Evolutionary conservation across 2,329 filamentous ascomycete genomes (phyloP), one percentile per base, ranked within the genome.

Genomic region (Corinectria fuckeliana): DNA sequence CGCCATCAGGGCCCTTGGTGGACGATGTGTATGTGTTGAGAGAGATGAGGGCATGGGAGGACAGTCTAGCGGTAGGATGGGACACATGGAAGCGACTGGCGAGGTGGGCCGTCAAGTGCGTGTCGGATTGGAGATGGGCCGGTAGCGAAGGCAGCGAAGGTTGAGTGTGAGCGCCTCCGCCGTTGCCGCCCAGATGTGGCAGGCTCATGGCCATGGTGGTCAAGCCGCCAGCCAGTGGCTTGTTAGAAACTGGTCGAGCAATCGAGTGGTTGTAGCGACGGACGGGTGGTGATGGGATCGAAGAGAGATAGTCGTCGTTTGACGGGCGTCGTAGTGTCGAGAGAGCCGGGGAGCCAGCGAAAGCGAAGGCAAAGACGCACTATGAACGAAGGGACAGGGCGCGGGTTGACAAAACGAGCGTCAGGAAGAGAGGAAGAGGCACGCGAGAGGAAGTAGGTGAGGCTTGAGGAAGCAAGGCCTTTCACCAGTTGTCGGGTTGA

Each of bases 21-120:
- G 94, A 94, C 10, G 92, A 91, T 10, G 92, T 94, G 76, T 96
- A 98, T 18, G 93, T 99, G 80, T 99, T 99, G 65, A 99, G 82
- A 51, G 91, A 91, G 72, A 99, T 90, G 68, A 98, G 84, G 48
- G 90, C 95, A 74, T 98, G 93, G 1, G 93, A 96, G 1, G 93
- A 97, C 16, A 99, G 86, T 48, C 88, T 87, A 52, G 95, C 92
- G 1, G 93, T 96, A 9, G 95, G 93, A 59, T 95, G 81, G 53
- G 91, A 91, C 52, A 96, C 91, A 79, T 99, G 95, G 77, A 97
- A 99, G 53, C 94, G 92, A 75, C 86, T 92, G 69, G 91, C 92
- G 62, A 95, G 85, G 76, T 94, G 91, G 51, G 90, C 90, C 3
- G 91, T 95, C 67, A 94, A 81, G 71, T 92, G 89, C 44, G 89